phyloP scores from a whole-genome alignment of 78 protist genomes.

The Protostelium mycophagum region DNA sequence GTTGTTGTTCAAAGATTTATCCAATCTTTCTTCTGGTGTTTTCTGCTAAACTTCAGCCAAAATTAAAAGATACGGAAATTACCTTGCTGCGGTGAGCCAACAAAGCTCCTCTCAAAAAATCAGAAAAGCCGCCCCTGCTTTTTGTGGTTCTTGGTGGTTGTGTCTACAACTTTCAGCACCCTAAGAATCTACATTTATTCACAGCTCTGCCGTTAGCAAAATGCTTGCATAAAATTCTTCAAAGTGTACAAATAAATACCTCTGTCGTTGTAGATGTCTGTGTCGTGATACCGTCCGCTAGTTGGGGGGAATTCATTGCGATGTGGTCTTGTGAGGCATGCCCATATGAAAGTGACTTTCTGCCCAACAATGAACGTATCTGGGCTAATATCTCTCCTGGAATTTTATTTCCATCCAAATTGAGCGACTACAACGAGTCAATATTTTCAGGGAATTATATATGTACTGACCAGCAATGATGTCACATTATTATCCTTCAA shows the following conservation, averaged over 20 bases:
- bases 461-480: background rate
- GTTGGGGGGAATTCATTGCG: background rate
- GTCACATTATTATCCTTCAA: background rate
- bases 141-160: background rate
- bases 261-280: background rate
- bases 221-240: background rate
- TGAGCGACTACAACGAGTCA: background rate
- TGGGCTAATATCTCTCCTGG: background rate
- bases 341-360: background rate
- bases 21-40: background rate
- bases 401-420: background rate
- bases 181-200: too few relatives aligned
- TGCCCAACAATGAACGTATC: background rate
- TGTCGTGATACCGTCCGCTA: background rate
- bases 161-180: too few relatives aligned
- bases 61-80: background rate
- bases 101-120: background rate
- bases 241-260: background rate
- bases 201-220: background rate
- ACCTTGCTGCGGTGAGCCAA: background rate
- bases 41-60: background rate
- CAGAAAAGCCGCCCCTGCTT: background rate
- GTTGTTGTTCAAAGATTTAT: background rate
- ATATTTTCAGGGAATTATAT: background rate
- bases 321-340: background rate